These are phyloP conservation scores for Chrysoporthe austroafricana DNA, from an alignment of 2,329 filamentous ascomycete species.

Conservation along the genomic window DNA sequence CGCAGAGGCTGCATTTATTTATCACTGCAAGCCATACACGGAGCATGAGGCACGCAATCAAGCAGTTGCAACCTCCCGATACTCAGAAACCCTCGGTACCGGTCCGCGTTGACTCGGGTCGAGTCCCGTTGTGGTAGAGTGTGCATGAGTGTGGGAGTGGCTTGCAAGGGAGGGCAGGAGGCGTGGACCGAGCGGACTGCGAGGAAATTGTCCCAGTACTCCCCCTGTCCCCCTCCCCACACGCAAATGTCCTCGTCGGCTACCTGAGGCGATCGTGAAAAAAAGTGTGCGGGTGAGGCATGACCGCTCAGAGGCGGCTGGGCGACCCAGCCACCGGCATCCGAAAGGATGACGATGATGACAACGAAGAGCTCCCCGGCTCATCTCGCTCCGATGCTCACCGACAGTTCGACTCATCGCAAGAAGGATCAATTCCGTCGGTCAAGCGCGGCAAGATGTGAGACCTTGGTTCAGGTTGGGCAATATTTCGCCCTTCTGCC, in stretches of 20 bases:
- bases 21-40: neutral
- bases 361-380: slow-evolving; percentile 14
- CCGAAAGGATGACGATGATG: slow-evolving; percentile 15
- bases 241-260: slow-evolving; percentile 22
- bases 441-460: slow-evolving; percentile 15
- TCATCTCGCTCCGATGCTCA: slow-evolving; percentile 22
- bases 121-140: slow-evolving; percentile 8
- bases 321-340: slow-evolving; percentile 26
- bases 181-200: slow-evolving; percentile 13
- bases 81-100: slow-evolving; percentile 2
- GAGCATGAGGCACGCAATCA: neutral
- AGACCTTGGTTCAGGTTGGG: slow-evolving; percentile 27
- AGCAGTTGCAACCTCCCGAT: slow-evolving; percentile 5
- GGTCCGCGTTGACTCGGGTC: neutral
- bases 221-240: slow-evolving; percentile 24
- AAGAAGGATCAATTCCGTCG: slow-evolving; percentile 23
- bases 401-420: slow-evolving; percentile 26
- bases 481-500: slow-evolving; percentile 25
- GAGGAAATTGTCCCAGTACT: slow-evolving; percentile 7
- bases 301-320: slow-evolving; percentile 16
- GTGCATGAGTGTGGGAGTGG: neutral
- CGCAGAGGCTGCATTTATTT: neutral
- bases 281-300: slow-evolving; percentile 1
- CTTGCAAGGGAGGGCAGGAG: slow-evolving; percentile 1
- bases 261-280: slow-evolving; percentile 24